Evolutionary conservation across 805 yeast species (phyloP), one percentile per base, ranked within the genome.

Genomic region (Ogataea pilisensis): DNA sequence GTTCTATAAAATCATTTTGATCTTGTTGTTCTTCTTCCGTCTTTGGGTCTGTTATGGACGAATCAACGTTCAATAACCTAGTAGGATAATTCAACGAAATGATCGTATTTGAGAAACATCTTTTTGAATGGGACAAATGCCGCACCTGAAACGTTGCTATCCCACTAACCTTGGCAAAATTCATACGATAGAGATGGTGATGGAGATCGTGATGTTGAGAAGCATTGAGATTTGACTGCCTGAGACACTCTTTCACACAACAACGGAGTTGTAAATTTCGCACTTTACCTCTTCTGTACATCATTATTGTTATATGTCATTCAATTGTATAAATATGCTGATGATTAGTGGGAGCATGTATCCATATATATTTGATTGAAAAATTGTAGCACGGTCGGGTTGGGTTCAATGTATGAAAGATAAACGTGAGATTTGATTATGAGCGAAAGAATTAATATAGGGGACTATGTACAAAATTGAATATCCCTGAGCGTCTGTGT

Each of bases 251-350:
- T 9, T 24, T 13, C 8, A 25, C 5, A 25, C 38, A 18, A 21
- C 19, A 11, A 19, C 13, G 9, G 12, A 35, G 16, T 8, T 13
- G 24, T 4, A 13, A 18, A 21, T 16, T 33, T 45, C 48, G 48
- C 46, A 45, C 39, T 31, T 42, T 34, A 18, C 46, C 46, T 33
- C 39, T 38, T 31, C 34, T 17, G n/a, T 29, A 31, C 5, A 42
- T 45, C 46, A 45, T 45, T 13, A 20, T 38, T 17, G 17, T 20
- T 34, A 34, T 35, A 30, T 35, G 29, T 35, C 25, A 32, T 26
- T 31, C 18, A 17, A 17, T 18, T 13, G 24, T 20, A 19, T 12
- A 16, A 14, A 31, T 16, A 13, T 11, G 19, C 12, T 11, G 5
- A 8, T 31, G 9, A 22, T 18, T 16, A 31, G 3, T 31, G 35